A percentile compares a stretch with the other conserved stretches of the same genome.
Conservation (phyloP, 345 rosid genomes). For the Eutrema yunnanense region DNA sequence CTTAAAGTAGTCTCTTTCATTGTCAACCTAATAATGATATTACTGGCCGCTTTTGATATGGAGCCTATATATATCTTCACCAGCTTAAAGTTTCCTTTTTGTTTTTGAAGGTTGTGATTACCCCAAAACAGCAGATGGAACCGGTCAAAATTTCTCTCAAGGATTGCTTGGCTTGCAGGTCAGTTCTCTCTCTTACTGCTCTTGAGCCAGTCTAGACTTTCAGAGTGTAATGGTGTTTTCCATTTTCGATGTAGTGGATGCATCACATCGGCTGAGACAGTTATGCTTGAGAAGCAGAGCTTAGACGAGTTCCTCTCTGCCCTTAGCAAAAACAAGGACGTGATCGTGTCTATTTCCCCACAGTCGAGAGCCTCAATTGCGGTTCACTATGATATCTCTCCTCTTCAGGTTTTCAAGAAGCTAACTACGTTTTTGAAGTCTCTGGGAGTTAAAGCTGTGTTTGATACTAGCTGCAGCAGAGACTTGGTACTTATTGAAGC, state of each 20-base stretch:
- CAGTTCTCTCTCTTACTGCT: constrained; percentile 1
- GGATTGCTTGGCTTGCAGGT: constrained; percentile 99
- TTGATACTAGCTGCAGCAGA: constrained; percentile 79
- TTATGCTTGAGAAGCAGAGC: constrained; percentile 98
- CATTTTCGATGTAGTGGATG: constrained; percentile 59
- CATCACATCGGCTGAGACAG: constrained; percentile 89
- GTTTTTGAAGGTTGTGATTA: constrained; percentile 43
- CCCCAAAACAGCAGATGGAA: constrained; percentile 40
- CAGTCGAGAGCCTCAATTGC: constrained; percentile 93
- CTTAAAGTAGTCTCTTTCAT: not conserved
- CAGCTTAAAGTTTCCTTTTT: not conserved
- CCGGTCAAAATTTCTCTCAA: constrained; percentile 91
- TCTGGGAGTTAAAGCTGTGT: constrained; percentile 79
- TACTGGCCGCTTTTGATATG: not conserved
- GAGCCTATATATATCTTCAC: not conserved
- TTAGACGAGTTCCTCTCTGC: constrained; percentile 75
- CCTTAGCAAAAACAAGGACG: constrained; percentile 50
- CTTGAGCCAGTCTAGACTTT: not conserved
- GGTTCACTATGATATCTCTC: constrained; percentile 57
- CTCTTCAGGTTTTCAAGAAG: constrained; percentile 70
- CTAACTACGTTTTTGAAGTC: constrained; percentile 77
- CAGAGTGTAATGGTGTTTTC: not conserved
- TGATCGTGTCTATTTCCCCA: constrained; percentile 72
- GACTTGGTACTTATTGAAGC: constrained; percentile 77
- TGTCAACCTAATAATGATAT: no score